These are phyloP conservation scores for Colletotrichum neosansevieriae DNA, from an alignment of 2,329 filamentous ascomycete species.

Conservation along the genomic window DNA sequence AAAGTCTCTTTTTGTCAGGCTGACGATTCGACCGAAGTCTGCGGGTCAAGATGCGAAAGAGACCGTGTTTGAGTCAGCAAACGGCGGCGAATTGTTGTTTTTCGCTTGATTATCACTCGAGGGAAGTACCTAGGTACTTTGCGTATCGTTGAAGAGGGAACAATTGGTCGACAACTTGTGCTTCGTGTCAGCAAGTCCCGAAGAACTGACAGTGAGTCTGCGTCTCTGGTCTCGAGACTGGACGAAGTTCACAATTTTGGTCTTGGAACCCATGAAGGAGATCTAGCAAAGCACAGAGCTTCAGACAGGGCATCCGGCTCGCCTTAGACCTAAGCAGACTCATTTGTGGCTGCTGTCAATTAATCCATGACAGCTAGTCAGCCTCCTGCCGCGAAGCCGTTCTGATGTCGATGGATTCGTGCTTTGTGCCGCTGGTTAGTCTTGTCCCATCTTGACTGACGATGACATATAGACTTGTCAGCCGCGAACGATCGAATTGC, in stretches of 20 bases:
- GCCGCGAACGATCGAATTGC: background rate
- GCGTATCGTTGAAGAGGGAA: background rate
- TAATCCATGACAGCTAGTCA: slow-evolving; percentile 25
- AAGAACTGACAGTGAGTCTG: background rate
- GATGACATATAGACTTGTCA: background rate
- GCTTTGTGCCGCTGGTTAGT: background rate
- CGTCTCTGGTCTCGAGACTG: background rate
- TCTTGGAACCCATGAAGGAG: slow-evolving; percentile 18
- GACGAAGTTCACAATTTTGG: slow-evolving; percentile 17
- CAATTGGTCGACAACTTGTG: background rate
- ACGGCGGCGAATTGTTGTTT: background rate
- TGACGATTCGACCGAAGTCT: slow-evolving; percentile 25
- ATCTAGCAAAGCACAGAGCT: slow-evolving; percentile 18
- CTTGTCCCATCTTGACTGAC: background rate
- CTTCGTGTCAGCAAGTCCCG: slow-evolving; percentile 10
- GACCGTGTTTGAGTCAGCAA: slow-evolving; percentile 30
- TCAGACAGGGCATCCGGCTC: slow-evolving; percentile 1
- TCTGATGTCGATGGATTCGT: background rate
- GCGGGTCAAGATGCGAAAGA: slow-evolving; percentile 6
- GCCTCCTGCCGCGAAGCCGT: slow-evolving; percentile 5
- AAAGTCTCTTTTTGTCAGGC: slow-evolving; percentile 29
- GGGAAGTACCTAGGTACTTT: no score
- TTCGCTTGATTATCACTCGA: background rate
- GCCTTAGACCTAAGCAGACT: background rate
- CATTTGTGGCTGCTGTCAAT: slow-evolving; percentile 34